Base-by-base conservation (phyloP, 192 early-diverging fungal species). In the Irineochytrium annulatum region DNA sequence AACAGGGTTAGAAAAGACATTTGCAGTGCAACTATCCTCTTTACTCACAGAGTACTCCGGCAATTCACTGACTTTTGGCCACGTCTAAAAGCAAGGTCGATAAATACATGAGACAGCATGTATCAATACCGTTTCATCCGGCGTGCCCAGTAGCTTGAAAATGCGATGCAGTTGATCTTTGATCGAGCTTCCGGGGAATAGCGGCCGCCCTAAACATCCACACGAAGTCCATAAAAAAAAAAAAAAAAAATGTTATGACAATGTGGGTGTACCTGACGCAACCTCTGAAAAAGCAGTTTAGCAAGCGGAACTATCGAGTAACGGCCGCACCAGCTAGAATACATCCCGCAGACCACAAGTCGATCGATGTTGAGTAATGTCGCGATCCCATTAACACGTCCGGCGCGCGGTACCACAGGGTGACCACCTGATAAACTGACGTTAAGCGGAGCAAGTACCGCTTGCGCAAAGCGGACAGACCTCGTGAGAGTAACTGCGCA, bases 341-440 rank as follows among this genome's bases (percentile, higher is more conserved):
- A 69, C 93, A 97, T 14, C 94, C 93, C 5, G 87, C 89, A 26
- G 89, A 92, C 95, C 95, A 98, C 48, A 98, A 91, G 59, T 98
- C 95, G 55, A 98, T 95, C 22, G 91, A 89, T 13, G 88, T 95
- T 3, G 86, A 83, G 71, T 98, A 98, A 52, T 87, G 89, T 53
- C 89, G 78, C 35, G 94, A 96, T 14, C 95, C 95, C 64, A 98
- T 80, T 14, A 98, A 75, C 14, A 97, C 91, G 72, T 97, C 94
- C 2, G 92, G 94, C 16, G 92, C 87, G 37, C 95, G 81, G 67
- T 98, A 98, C 95, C 95, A 98, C 54, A 98, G 74, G 14, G 95
- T 98, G 27, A 98, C 95, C 8, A 98, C 95, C 60, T 67, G 20
- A 29, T 3, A 45, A 60, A 29, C 59, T 14, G 57, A 39, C 3